These are phyloP conservation scores for Monilinia polystroma DNA, from an alignment of 2,329 filamentous ascomycete species.

Conservation along the genomic window DNA sequence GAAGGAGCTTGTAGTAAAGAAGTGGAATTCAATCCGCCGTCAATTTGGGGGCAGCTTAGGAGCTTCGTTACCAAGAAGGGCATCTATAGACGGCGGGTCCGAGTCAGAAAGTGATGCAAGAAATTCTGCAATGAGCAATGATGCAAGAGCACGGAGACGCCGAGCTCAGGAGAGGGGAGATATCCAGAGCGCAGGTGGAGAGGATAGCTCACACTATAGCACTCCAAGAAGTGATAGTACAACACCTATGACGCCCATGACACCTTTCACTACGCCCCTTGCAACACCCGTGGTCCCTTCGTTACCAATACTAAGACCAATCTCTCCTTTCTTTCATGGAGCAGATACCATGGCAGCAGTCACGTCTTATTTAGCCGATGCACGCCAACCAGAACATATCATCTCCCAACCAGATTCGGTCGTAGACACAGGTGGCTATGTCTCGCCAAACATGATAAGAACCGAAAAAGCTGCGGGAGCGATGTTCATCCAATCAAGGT, in stretches of 20 bases:
- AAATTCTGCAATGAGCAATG: conserved; percentile 27
- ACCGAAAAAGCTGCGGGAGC: conserved; percentile 9
- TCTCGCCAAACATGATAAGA: conserved; percentile 18
- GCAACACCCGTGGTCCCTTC: background rate
- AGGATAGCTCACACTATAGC: conserved; percentile 31
- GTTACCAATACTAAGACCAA: background rate
- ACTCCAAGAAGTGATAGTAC: conserved; percentile 30
- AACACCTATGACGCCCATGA: conserved; percentile 19
- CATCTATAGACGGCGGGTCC: conserved; percentile 25
- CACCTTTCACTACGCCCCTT: background rate
- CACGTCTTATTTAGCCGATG: background rate
- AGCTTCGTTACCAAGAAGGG: conserved; percentile 25
- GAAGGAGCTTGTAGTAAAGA: conserved; percentile 36
- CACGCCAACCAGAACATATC: conserved; percentile 27
- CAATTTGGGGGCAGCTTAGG: conserved; percentile 35
- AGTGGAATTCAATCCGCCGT: conserved; percentile 35
- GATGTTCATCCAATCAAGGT: conserved; percentile 18
- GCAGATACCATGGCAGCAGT: background rate
- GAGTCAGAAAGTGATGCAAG: conserved; percentile 23
- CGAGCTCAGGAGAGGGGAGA: conserved; percentile 37
- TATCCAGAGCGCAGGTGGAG: conserved; percentile 35
- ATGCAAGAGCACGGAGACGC: conserved; percentile 32
- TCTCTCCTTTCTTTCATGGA: conserved; percentile 9
- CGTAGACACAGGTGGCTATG: conserved; percentile 10
- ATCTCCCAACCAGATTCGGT: background rate